A percentile compares a stretch with the other conserved stretches of the same genome.
phyloP scores from a whole-genome alignment of 257 asterid genomes.

The Handroanthus guayacan region DNA sequence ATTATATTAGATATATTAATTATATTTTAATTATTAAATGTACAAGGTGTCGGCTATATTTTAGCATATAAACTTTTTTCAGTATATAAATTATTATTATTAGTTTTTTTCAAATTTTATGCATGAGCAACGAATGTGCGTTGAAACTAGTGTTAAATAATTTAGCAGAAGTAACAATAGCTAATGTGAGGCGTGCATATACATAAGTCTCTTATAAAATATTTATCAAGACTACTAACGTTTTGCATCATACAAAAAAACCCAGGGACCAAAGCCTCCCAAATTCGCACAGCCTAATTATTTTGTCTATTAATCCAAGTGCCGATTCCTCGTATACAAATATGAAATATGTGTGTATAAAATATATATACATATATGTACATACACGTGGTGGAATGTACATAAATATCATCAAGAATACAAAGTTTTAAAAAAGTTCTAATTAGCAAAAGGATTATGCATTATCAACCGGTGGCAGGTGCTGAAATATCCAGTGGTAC shows the following conservation, averaged over 20 bases:
- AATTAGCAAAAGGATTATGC: not conserved
- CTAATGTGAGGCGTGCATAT: not conserved
- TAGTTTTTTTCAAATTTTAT: too few species aligned
- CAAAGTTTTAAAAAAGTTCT: not conserved
- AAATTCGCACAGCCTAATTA: not conserved
- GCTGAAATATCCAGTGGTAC: conserved; percentile 64
- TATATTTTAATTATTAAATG: not conserved
- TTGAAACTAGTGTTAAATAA: too few species aligned
- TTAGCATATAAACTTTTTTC: too few species aligned
- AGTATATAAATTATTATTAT: too few species aligned
- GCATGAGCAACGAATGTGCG: too few species aligned
- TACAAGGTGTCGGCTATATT: too few species aligned
- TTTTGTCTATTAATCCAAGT: not conserved
- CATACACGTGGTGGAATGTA: not conserved
- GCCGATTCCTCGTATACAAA: not conserved
- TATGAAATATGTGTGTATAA: too few species aligned
- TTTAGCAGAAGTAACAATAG: conserved; percentile 9
- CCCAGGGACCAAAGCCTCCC: not conserved
- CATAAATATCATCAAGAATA: not conserved
- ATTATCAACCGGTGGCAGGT: conserved; percentile 12
- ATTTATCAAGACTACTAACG: not conserved
- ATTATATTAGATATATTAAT: too few species aligned
- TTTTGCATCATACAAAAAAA: not conserved
- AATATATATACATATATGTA: too few species aligned
- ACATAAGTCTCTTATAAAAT: not conserved